Conservation (phyloP, 2,329 filamentous ascomycete genomes). For the Stagonosporopsis rhizophila region DNA sequence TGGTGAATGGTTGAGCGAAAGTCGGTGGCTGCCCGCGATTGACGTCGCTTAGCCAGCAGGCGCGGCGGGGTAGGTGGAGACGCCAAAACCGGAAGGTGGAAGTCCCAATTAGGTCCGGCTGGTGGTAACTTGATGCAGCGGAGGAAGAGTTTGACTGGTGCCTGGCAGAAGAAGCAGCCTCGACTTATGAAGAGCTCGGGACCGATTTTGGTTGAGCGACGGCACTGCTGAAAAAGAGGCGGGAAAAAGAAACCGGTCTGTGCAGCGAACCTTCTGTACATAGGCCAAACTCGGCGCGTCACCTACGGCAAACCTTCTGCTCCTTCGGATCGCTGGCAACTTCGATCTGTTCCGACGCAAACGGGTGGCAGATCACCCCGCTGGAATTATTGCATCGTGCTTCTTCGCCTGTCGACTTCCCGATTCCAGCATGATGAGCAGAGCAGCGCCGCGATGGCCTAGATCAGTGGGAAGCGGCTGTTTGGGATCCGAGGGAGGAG, state of each 20-base stretch:
- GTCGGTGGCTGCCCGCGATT: slow-evolving; percentile 20
- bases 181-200: slow-evolving; percentile 12
- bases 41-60: slow-evolving; percentile 19
- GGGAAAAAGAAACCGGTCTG: slow-evolving; percentile 8
- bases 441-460: neutral
- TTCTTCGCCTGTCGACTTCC: neutral
- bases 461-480: neutral
- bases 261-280: slow-evolving; percentile 6
- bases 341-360: slow-evolving; percentile 8
- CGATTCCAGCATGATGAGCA: neutral
- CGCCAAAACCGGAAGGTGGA: slow-evolving; percentile 17
- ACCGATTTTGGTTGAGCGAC: slow-evolving; percentile 14
- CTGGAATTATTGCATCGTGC: neutral
- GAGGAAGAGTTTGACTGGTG: neutral
- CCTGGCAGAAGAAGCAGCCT: slow-evolving; percentile 4
- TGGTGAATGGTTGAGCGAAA: slow-evolving; percentile 21
- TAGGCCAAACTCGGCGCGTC: slow-evolving; percentile 16
- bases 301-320: slow-evolving; percentile 18
- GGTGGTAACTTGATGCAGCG: slow-evolving; percentile 11
- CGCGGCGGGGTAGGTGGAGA: slow-evolving; percentile 21
- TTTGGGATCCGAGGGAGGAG: neutral
- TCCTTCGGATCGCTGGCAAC: slow-evolving; percentile 1
- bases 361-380: slow-evolving; percentile 4
- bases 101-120: slow-evolving; percentile 3
- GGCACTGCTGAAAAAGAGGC: slow-evolving; percentile 9